These are phyloP conservation scores for Citrullus mucosospermus DNA, from an alignment of 306 rosid species.

Conservation along the genomic window DNA sequence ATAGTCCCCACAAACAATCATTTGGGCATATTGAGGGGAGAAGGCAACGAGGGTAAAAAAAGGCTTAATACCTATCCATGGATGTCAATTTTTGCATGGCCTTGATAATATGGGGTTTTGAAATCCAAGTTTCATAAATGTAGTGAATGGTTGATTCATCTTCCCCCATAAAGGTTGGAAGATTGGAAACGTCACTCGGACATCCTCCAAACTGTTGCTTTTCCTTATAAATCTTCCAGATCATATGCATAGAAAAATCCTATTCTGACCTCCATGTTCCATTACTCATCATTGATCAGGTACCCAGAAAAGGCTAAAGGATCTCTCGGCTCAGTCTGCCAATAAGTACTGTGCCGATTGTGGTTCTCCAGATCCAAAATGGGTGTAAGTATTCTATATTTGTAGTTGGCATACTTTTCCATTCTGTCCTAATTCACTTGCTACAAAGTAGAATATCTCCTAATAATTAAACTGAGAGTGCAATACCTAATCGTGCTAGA, in stretches of 20 bases:
- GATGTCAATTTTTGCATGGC: not conserved
- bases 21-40: not conserved
- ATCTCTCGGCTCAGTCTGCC: constrained; percentile 35
- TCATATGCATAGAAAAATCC: not conserved
- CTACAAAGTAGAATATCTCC: not conserved
- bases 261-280: constrained; percentile 7
- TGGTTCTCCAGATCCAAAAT: constrained; percentile 84
- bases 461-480: not conserved
- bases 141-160: not conserved
- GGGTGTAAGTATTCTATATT: constrained; percentile 62
- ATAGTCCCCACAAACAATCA: not conserved
- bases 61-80: not conserved
- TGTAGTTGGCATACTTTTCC: not conserved
- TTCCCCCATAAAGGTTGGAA: not conserved
- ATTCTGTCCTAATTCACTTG: not conserved
- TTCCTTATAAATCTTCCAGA: not conserved
- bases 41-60: not conserved
- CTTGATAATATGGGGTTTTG: not conserved
- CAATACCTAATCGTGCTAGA: not conserved
- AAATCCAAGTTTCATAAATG: not conserved
- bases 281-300: constrained; percentile 26
- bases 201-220: not conserved
- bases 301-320: constrained; percentile 44
- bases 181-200: not conserved
- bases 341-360: constrained; percentile 80